These are phyloP conservation scores for Inonotus obliquus DNA, from an alignment of 1,284 basidiomycete species.

Conservation along the genomic window DNA sequence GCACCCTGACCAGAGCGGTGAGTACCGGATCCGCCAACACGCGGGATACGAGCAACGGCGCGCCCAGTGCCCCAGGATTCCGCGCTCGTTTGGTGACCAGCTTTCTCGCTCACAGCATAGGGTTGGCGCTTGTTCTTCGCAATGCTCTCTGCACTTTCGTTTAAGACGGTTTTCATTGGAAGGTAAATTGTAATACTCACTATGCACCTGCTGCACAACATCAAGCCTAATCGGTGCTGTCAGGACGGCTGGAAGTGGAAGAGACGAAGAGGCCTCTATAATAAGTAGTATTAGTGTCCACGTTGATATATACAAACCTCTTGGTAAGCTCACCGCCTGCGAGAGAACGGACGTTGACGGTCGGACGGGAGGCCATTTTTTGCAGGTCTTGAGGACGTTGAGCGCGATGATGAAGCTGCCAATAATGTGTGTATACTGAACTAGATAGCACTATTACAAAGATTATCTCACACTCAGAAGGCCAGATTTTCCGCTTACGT, in stretches of 20 bases:
- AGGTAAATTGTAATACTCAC: slow-evolving; percentile 49
- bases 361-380: slow-evolving; percentile 88
- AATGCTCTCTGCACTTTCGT: slow-evolving; percentile 72
- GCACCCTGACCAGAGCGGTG: slow-evolving; percentile 98
- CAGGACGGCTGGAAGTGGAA: slow-evolving; percentile 94
- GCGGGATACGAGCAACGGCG: slow-evolving; percentile 99
- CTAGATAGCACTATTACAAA: slow-evolving; percentile 9
- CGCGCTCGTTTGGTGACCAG: slow-evolving; percentile 98
- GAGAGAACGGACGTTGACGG: slow-evolving; percentile 76
- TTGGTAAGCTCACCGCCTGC: slow-evolving; percentile 55
- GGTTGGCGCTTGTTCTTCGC: slow-evolving; percentile 99
- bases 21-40: slow-evolving; percentile 98
- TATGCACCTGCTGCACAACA: slow-evolving; percentile 98
- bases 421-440: background rate
- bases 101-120: slow-evolving; percentile 96
- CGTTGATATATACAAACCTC: slow-evolving; percentile 1
- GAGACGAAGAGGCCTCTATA: slow-evolving; percentile 81
- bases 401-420: background rate
- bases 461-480: background rate
- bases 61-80: slow-evolving; percentile 99
- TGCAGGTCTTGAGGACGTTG: slow-evolving; percentile 26
- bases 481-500: background rate
- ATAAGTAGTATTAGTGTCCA: background rate
- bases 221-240: slow-evolving; percentile 98
- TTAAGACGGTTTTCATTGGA: background rate